Conservation (phyloP, 1,284 basidiomycete genomes). For the Caloboletus inedulis region DNA sequence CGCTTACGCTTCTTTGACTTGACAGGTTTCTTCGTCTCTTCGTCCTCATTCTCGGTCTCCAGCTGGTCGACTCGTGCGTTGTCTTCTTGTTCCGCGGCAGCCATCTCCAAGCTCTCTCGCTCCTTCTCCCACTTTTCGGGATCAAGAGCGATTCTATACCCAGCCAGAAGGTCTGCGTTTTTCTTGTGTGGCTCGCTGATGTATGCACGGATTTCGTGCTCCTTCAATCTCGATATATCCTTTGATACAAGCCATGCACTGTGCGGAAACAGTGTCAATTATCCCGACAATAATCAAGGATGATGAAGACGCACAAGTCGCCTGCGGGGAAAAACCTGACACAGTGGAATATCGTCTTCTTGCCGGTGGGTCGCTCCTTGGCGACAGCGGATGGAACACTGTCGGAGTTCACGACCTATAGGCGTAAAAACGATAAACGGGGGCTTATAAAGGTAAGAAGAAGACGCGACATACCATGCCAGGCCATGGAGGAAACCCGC, state of each 20-base stretch:
- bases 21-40: constrained; percentile 50
- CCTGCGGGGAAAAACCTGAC: constrained; percentile 88
- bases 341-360: constrained; percentile 73
- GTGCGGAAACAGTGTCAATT: constrained; percentile 14
- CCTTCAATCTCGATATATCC: constrained; percentile 78
- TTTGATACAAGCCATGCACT: constrained; percentile 85
- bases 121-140: constrained; percentile 75
- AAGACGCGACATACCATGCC: constrained; percentile 65
- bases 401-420: constrained; percentile 74
- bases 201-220: constrained; percentile 82
- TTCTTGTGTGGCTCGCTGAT: constrained; percentile 75
- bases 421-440: constrained; percentile 6
- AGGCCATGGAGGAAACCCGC: constrained; percentile 93
- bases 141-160: constrained; percentile 82
- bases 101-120: constrained; percentile 43
- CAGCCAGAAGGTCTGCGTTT: constrained; percentile 70
- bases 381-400: constrained; percentile 56
- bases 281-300: constrained; percentile 12
- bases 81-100: constrained; percentile 54
- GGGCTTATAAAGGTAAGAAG: constrained; percentile 4
- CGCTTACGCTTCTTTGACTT: constrained; percentile 63
- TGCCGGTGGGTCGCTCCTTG: constrained; percentile 66
- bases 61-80: constrained; percentile 68
- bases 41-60: constrained; percentile 49
- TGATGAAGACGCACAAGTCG: constrained; percentile 72